Evolutionary conservation across 2,329 filamentous ascomycete genomes (phyloP), one percentile per base, ranked within the genome.

Genomic region (Colletotrichum scovillei): DNA sequence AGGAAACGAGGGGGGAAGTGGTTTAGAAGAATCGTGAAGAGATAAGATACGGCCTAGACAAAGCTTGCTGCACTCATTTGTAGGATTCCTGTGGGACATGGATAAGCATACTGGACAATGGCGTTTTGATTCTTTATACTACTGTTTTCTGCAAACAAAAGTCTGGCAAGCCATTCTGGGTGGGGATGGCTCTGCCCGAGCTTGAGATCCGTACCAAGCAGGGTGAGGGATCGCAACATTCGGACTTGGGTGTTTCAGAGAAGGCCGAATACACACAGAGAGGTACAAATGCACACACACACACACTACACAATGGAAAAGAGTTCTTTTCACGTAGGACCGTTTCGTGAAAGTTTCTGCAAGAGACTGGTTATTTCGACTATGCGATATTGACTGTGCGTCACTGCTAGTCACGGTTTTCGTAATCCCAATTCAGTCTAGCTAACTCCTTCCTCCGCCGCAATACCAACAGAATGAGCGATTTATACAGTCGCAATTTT

Each of bases 81-180:
- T 30, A 38, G 35, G 62, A 38, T 56, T 26, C 22, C 35, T 35
- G 56, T 9, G 52, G 66, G 42, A 56, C 22, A 69, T 38, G 59
- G 59, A 49, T 24, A 60, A 57, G 66, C 70, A 73, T 73, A 64
- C 53, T 32, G 70, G 66, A 69, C 42, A 73, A 24, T 55, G 66
- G 70, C 70, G 70, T 73, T 72, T 69, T 69, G 42, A 55, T 38
- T 7, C 53, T 58, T 55, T 53, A 32, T 4, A 30, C 11, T 57
- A 52, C 24, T 28, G 14, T 53, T 53, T 28, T 24, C 22, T 35
- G 14, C 38, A 42, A 30, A 22, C 60, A 64, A 49, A 35, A 53
- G 22, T 24, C 26, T 35, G 56, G 19, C 42, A 22, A 19, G 55
- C 65, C 38, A 26, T 28, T 19, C 22, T 49, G 49, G 57, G 26